These are phyloP conservation scores for Mycena metata DNA, from an alignment of 768 basidiomycete genomes.

Conservation along the genomic window DNA sequence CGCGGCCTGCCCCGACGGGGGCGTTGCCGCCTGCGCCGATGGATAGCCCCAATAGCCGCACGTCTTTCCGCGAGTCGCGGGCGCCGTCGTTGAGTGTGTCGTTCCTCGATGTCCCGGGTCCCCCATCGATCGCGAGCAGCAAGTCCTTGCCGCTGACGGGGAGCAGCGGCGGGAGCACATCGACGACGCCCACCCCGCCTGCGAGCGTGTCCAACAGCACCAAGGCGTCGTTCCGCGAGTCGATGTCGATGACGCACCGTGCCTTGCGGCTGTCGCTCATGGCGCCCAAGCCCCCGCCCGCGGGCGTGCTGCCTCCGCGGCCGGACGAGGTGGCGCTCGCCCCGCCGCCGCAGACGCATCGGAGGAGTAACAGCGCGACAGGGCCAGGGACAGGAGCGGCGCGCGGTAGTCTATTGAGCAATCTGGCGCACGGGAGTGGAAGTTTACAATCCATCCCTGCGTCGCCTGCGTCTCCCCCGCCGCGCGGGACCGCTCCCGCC, in stretches of 20 bases:
- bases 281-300: conserved; percentile 76
- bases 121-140: conserved; percentile 34
- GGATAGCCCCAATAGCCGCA: conserved; percentile 16
- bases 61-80: conserved; percentile 29
- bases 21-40: conserved; percentile 78
- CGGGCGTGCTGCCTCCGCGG: conserved; percentile 70
- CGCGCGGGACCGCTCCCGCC: conserved; percentile 61
- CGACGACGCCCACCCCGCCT: conserved; percentile 23
- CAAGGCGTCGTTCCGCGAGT: conserved; percentile 64
- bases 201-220: conserved; percentile 38
- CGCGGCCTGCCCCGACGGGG: conserved; percentile 77
- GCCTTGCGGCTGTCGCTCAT: conserved; percentile 69
- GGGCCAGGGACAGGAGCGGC: conserved; percentile 19
- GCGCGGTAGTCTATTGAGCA: not conserved
- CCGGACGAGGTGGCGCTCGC: conserved; percentile 67
- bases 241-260: conserved; percentile 62
- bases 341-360: conserved; percentile 44
- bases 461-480: conserved; percentile 63
- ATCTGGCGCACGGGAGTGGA: conserved; percentile 6
- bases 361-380: conserved; percentile 40
- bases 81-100: conserved; percentile 26
- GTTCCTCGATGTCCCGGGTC: conserved; percentile 27
- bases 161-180: not conserved
- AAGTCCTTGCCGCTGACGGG: not conserved
- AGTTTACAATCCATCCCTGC: conserved; percentile 52